Evolutionary conservation across 805 yeast genomes (phyloP).

Genomic region (Zygosaccharomyces bailii): DNA sequence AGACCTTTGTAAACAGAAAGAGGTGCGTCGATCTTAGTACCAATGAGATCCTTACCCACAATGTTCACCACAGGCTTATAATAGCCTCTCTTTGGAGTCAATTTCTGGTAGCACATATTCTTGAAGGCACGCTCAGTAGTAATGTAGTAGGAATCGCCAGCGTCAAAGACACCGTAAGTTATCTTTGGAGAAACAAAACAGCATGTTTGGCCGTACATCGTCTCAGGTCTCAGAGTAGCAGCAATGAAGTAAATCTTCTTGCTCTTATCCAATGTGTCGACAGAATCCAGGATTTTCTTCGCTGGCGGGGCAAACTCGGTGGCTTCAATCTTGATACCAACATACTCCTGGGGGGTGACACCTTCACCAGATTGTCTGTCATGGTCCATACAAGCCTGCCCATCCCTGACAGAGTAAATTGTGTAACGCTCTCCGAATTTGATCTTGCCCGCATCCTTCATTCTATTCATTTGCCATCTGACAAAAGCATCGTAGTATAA

Average conservation of each 20-base stretch:
- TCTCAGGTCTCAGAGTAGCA: constrained; percentile 97
- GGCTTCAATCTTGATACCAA: constrained; percentile 84
- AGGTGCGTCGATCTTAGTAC: constrained; percentile 85
- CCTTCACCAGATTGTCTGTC: constrained; percentile 98
- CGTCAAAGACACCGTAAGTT: constrained; percentile 85
- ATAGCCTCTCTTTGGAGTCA: constrained; percentile 84
- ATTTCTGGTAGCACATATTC: constrained; percentile 92
- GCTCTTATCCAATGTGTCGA: constrained; percentile 38
- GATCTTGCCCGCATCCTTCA: constrained; percentile 82
- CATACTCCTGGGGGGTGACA: constrained; percentile 93
- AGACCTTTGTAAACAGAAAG: constrained; percentile 64
- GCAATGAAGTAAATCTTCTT: constrained; percentile 84
- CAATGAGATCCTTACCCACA: constrained; percentile 72
- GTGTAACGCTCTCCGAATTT: constrained; percentile 98
- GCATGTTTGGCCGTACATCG: constrained; percentile 98
- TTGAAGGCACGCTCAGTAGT: constrained; percentile 94
- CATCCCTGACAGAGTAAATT: constrained; percentile 94
- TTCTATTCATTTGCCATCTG: constrained; percentile 92
- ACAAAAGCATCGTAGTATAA: constrained; percentile 93
- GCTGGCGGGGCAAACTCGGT: constrained; percentile 51
- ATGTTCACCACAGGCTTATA: constrained; percentile 58
- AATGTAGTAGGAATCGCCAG: constrained; percentile 71
- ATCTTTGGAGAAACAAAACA: constrained; percentile 97
- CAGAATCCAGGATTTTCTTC: constrained; percentile 34
- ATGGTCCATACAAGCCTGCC: constrained; percentile 99